Conservation (phyloP, 2,329 filamentous ascomycete species). For the Hypoxylon sp. region DNA sequence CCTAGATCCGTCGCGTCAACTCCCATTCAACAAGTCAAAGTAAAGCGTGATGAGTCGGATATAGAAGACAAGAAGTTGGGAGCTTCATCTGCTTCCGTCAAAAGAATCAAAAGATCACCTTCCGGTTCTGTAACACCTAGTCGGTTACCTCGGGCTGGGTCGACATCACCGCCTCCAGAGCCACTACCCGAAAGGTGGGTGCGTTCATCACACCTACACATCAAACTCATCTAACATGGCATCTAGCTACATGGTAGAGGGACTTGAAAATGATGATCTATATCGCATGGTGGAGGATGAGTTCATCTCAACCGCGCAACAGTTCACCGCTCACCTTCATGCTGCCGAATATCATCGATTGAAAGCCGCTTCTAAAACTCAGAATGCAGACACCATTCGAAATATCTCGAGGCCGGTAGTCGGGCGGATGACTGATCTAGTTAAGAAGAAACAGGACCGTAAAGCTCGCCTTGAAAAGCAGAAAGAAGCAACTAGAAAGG, state of each 20-base stretch:
- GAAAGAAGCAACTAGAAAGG: slow-evolving; percentile 48
- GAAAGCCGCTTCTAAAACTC: slow-evolving; percentile 68
- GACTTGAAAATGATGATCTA: slow-evolving; percentile 75
- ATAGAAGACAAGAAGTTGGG: slow-evolving; percentile 23
- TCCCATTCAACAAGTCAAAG: slow-evolving; percentile 36
- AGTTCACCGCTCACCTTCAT: slow-evolving; percentile 82
- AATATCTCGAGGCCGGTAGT: slow-evolving; percentile 68
- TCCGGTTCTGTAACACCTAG: slow-evolving; percentile 20
- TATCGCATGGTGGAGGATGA: slow-evolving; percentile 91
- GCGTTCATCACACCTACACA: slow-evolving; percentile 29
- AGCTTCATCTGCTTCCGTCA: slow-evolving; percentile 30
- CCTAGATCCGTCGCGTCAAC: slow-evolving; percentile 35
- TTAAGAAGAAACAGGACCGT: slow-evolving; percentile 56
- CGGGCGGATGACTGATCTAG: slow-evolving; percentile 57
- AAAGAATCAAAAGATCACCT: slow-evolving; percentile 25
- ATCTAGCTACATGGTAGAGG: slow-evolving; percentile 73
- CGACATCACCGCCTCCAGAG: slow-evolving; percentile 67
- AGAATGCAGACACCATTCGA: slow-evolving; percentile 67
- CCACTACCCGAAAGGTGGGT: slow-evolving; percentile 63
- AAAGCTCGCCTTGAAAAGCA: slow-evolving; percentile 57
- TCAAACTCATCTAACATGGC: slow-evolving; percentile 21
- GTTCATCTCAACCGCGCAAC: slow-evolving; percentile 75
- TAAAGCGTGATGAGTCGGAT: slow-evolving; percentile 24
- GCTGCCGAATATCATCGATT: slow-evolving; percentile 81
- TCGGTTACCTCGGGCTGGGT: slow-evolving; percentile 57